Conservation (phyloP, 2,329 filamentous ascomycete species). For the Colletotrichum graminicola region DNA sequence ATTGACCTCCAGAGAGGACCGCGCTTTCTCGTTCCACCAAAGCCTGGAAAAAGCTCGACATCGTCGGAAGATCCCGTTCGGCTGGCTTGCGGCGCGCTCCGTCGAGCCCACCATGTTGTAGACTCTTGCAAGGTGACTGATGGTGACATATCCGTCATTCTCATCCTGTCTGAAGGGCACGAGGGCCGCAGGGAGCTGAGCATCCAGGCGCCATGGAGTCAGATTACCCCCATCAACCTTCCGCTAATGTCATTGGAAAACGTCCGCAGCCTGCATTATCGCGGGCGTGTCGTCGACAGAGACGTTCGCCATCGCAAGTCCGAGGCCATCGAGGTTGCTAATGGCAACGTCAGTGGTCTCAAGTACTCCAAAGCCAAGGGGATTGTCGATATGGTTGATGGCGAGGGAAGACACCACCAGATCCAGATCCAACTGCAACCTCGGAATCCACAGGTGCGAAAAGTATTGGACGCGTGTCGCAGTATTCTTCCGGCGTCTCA, state of each 20-base stretch:
- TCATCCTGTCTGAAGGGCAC: conserved; percentile 76
- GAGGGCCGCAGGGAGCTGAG: conserved; percentile 76
- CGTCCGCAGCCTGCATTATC: conserved; percentile 69
- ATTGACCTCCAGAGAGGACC: conserved; percentile 59
- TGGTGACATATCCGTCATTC: conserved; percentile 74
- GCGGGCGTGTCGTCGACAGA: conserved; percentile 63
- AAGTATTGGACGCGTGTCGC: conserved; percentile 71
- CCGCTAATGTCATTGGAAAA: conserved; percentile 72
- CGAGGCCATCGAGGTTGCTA: conserved; percentile 59
- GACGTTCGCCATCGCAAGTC: conserved; percentile 63
- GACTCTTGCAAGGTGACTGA: conserved; percentile 81
- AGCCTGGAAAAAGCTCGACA: conserved; percentile 45
- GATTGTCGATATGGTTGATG: conserved; percentile 75
- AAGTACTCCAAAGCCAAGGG: conserved; percentile 70
- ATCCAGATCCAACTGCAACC: conserved; percentile 77
- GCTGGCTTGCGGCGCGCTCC: conserved; percentile 63
- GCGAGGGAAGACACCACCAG: conserved; percentile 72
- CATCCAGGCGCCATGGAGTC: conserved; percentile 81
- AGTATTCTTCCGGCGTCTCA: conserved; percentile 72
- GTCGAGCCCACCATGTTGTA: conserved; percentile 74
- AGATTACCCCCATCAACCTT: conserved; percentile 74
- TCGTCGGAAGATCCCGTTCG: conserved; percentile 51
- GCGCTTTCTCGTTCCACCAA: conserved; percentile 42
- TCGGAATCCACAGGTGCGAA: conserved; percentile 70
- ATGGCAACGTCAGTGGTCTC: conserved; percentile 65